Evolutionary conservation across 2,329 filamentous ascomycete genomes (phyloP).

Genomic region (Fragosphaeria purpurea): DNA sequence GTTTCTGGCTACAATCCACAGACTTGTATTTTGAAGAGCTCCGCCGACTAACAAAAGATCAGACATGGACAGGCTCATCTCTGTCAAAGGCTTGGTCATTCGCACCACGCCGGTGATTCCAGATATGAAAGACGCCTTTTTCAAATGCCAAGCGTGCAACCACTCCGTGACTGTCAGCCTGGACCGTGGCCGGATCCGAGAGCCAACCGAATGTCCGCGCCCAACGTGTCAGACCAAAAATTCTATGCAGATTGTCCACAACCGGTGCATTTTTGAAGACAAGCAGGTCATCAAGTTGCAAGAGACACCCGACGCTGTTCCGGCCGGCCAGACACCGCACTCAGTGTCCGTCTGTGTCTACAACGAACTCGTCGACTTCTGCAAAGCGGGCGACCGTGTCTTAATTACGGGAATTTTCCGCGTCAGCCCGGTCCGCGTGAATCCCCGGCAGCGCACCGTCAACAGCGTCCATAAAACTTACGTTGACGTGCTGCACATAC

Average conservation of each 20-base stretch:
- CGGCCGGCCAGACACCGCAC: conserved; percentile 92
- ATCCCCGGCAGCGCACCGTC: conserved; percentile 81
- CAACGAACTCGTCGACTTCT: conserved; percentile 93
- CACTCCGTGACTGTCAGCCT: conserved; percentile 85
- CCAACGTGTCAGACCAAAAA: conserved; percentile 74
- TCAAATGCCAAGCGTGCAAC: conserved; percentile 88
- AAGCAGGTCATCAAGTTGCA: conserved; percentile 99
- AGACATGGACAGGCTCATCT: conserved; percentile 94
- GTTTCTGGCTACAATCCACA: conserved; percentile 10
- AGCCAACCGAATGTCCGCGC: conserved; percentile 84
- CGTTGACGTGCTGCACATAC: conserved; percentile 87
- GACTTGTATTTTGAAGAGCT: no score
- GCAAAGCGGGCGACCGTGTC: conserved; percentile 93
- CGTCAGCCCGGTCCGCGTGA: conserved; percentile 85
- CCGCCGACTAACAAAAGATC: not conserved
- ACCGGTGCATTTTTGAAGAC: conserved; percentile 86
- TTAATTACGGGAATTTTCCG: conserved; percentile 96
- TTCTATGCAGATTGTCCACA: conserved; percentile 97
- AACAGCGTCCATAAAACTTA: conserved; percentile 98
- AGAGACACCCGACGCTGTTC: conserved; percentile 90
- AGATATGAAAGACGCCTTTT: conserved; percentile 98
- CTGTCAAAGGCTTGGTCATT: conserved; percentile 92
- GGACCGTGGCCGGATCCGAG: conserved; percentile 90
- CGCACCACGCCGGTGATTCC: conserved; percentile 92
- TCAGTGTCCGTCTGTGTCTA: conserved; percentile 95